Conservation (phyloP, 2,329 filamentous ascomycete genomes). For the Alternaria solani region DNA sequence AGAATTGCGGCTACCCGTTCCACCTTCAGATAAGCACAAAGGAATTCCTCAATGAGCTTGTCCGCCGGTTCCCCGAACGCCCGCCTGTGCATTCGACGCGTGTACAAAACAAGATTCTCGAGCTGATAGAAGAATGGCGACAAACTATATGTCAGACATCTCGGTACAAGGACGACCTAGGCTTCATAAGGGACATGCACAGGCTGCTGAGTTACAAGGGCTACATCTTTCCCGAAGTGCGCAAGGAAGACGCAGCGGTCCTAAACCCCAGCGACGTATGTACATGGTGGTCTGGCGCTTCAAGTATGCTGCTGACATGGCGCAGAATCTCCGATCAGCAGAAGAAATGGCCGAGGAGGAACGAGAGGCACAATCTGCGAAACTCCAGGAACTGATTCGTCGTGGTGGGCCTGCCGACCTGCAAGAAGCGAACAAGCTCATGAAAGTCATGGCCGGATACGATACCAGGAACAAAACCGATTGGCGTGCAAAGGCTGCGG, state of each 20-base stretch:
- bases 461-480: conserved; percentile 96
- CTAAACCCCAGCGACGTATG: conserved; percentile 95
- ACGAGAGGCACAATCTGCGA: conserved; percentile 92
- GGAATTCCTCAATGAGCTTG: conserved; percentile 97
- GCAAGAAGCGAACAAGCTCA: conserved; percentile 94
- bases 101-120: conserved; percentile 91
- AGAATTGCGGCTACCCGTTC: conserved; percentile 99
- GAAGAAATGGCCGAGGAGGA: conserved; percentile 99
- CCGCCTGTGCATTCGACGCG: conserved; percentile 85
- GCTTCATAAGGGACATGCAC: conserved; percentile 98
- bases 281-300: conserved; percentile 29
- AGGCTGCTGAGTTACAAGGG: conserved; percentile 94
- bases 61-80: conserved; percentile 92
- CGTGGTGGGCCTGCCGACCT: conserved; percentile 90
- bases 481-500: conserved; percentile 95
- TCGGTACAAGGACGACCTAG: conserved; percentile 94
- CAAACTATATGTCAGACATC: conserved; percentile 98
- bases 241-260: conserved; percentile 92
- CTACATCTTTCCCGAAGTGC: conserved; percentile 92
- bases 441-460: conserved; percentile 99
- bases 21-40: conserved; percentile 98
- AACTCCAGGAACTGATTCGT: conserved; percentile 94
- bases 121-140: conserved; percentile 98
- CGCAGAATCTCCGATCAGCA: conserved; percentile 88
- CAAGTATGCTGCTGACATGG: conserved; percentile 26